Base-by-base conservation (phyloP, 805 yeast genomes). In the Ogataea henricii region DNA sequence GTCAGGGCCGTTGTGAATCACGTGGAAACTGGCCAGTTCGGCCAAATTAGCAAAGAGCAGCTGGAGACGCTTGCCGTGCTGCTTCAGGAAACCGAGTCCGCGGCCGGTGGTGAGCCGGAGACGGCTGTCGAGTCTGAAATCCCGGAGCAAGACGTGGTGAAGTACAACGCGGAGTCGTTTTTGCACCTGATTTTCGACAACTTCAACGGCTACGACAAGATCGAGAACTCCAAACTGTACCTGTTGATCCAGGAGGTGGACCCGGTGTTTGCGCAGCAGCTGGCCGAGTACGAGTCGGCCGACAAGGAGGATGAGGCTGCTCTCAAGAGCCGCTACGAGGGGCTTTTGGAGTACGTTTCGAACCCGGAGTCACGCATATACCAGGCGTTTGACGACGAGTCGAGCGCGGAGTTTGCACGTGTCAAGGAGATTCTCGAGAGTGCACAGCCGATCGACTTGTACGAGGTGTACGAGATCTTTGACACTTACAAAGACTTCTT, bases 191-290 rank as follows among this genome's bases (percentile, higher is more conserved):
- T 39, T 27, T 39, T 39, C 42, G 42, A 26, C 22, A 39, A 39
- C 42, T 39, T 39, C 32, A 39, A 39, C 45, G 33, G 46, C 25
- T 62, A 56, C 27, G 55, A 55, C 17, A 42, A 53, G 12, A 46
- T 62, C 4, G 53, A 55, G 12, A 50, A 49, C 14, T 52, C 66
- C 6, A 54, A 59, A 40, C 47, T 64, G 30, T 59, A 45, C 34
- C 42, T 52, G 20, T 43, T 59, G 6, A 45, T 65, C 20, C 38
- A 52, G n/a, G 54, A 53, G 30, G 46, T 62, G 27, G 68, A 64
- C 46, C 49, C 58, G 10, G 38, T 39, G 33, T 63, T 64, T 52
- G 57, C 63, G 1, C 33, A 51, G 6, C 46, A 58, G 20, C 39
- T 64, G 12, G 40, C 47, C 6, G 55, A 53, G 17, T 57, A 60